Conservation (phyloP, 768 basidiomycete genomes). For the Xerocomus potaroensis region DNA sequence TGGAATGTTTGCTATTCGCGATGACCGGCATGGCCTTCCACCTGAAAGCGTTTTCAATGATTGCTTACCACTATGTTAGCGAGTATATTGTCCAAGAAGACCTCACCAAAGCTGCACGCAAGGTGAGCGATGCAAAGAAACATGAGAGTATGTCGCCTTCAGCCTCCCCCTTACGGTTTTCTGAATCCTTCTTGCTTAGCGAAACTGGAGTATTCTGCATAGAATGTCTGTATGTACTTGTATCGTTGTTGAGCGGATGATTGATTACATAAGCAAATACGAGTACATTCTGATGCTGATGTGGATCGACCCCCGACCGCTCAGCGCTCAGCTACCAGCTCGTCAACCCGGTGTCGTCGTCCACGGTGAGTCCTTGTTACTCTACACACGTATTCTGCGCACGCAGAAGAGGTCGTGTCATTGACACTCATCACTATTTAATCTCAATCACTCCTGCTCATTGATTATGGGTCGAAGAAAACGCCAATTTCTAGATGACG, state of each 20-base stretch:
- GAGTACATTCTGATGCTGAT: too few species aligned
- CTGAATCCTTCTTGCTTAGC: conserved; percentile 22
- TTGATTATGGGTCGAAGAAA: conserved; percentile 68
- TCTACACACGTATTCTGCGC: not conserved
- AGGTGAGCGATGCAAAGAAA: conserved; percentile 95
- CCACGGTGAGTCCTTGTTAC: conserved; percentile 11
- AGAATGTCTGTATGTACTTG: conserved; percentile 14
- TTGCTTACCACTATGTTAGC: conserved; percentile 33
- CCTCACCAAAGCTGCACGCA: conserved; percentile 91
- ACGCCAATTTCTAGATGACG: conserved; percentile 68
- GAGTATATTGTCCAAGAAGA: conserved; percentile 95
- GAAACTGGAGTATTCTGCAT: conserved; percentile 44
- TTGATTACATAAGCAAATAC: conserved; percentile 14
- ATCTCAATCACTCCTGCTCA: not conserved
- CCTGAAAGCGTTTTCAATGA: not conserved
- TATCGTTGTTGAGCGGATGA: conserved; percentile 14
- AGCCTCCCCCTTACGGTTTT: not conserved
- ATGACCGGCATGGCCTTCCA: conserved; percentile 64
- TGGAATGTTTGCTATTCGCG: conserved; percentile 98
- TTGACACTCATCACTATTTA: conserved; percentile 3
- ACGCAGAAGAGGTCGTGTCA: conserved; percentile 1
- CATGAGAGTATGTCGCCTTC: conserved; percentile 75
- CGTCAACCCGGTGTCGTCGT: not conserved
- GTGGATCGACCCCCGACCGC: too few species aligned
- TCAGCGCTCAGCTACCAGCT: too few species aligned